Conservation (phyloP, 345 rosid species). For the Camelina laxa region DNA sequence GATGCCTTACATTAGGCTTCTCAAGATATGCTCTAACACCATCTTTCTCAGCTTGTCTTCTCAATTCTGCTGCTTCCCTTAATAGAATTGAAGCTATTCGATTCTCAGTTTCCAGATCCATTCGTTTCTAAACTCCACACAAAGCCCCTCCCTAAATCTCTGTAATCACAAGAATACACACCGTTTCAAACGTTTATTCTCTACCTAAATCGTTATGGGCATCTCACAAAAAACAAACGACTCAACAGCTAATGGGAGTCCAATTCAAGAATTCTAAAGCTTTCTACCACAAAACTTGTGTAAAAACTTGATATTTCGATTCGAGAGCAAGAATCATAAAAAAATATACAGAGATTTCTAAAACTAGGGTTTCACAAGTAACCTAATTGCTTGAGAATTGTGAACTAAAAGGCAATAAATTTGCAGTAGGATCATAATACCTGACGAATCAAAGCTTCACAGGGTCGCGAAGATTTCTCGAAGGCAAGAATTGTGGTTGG, state of each 20-base stretch:
- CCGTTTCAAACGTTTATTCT: not conserved
- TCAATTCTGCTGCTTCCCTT: conserved; percentile 82
- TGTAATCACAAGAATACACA: not conserved
- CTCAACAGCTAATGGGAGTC: not conserved
- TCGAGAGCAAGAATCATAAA: conserved; percentile 1
- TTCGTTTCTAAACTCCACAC: conserved; percentile 43
- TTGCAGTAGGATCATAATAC: not conserved
- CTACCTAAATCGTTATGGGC: not conserved
- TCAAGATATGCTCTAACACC: conserved; percentile 74
- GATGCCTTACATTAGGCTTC: conserved; percentile 61
- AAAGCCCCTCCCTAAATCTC: not conserved
- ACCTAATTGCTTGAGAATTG: not conserved
- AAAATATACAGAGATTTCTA: conserved; percentile 1
- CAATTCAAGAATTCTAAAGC: not conserved
- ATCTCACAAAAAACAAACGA: not conserved
- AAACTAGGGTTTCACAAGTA: not conserved
- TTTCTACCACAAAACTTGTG: not conserved
- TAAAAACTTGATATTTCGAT: conserved; percentile 15
- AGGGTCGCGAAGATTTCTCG: conserved; percentile 1
- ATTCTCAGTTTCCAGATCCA: conserved; percentile 89
- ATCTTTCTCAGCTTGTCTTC: conserved; percentile 71
- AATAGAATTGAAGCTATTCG: conserved; percentile 75
- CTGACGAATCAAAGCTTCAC: conserved; percentile 18
- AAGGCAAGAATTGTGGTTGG: no score
- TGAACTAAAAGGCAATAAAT: not conserved